Evolutionary conservation across 768 basidiomycete species (phyloP).

Genomic region (Trametopsis cervina): DNA sequence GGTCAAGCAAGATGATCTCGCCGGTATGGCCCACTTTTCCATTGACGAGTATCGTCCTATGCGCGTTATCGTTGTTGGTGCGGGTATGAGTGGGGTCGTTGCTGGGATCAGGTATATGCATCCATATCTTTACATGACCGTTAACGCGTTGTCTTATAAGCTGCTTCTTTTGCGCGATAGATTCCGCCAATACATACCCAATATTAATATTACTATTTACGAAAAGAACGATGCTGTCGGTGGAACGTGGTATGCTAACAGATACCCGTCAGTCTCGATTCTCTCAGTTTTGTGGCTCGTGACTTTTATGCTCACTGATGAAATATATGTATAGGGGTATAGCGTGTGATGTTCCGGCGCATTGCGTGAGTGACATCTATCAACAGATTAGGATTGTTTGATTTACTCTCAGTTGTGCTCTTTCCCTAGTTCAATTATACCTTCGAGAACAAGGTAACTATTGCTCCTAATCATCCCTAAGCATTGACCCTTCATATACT

Average conservation of each 20-base stretch:
- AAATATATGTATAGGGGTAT: conserved; percentile 33
- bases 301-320: neutral
- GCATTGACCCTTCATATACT: conserved; percentile 2
- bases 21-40: conserved; percentile 3
- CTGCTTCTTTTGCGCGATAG: conserved; percentile 24
- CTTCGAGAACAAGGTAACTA: conserved; percentile 35
- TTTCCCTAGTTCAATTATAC: conserved; percentile 54
- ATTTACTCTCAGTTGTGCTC: no score
- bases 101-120: conserved; percentile 15
- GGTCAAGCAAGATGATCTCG: neutral
- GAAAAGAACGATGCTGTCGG: conserved; percentile 55
- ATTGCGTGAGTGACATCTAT: conserved; percentile 39
- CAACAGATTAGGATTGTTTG: no score
- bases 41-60: conserved; percentile 13
- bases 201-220: conserved; percentile 49
- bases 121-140: neutral
- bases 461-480: neutral
- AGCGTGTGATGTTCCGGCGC: conserved; percentile 55
- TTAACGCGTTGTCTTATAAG: no score
- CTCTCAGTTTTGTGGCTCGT: no score
- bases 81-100: conserved; percentile 12
- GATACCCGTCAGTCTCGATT: conserved; percentile 47
- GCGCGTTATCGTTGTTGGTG: conserved; percentile 10
- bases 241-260: conserved; percentile 55
- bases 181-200: conserved; percentile 45